Base-by-base conservation (phyloP, 2,329 filamentous ascomycete genomes). In the Hypoxylon sp. region DNA sequence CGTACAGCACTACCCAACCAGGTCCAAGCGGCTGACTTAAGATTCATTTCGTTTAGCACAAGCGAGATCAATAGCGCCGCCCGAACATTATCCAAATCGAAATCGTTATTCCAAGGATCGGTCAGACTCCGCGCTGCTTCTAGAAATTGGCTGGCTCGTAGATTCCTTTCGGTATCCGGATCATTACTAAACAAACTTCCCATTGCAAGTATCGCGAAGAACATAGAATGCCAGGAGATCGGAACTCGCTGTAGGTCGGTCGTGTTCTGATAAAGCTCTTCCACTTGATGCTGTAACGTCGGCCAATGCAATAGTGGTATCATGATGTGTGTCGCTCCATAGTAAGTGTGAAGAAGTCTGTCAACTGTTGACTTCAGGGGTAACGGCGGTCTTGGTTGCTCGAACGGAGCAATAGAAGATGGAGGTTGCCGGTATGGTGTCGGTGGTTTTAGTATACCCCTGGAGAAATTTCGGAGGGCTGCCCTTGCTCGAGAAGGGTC, bases 221-320 rank as follows among this genome's bases (percentile, higher is more conserved):
- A 87, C 13, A 94, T 77, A 2, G 90, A 87, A 23, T 88, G 78
- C 85, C 90, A 96, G 25, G 87, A 83, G 11, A 84, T 79, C 0
- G 87, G 77, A 5, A 83, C 77, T 3, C 81, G 80, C 20, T 81
- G 75, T 12, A 88, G 76, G 31, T 80, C 81, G 3, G 84, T 82
- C 2, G 83, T 82, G 30, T 75, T 73, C 46, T 82, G 81, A 70
- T 96, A 96, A 5, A 96, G 77, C 6, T 84, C 79, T 48, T 96
- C 90, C 54, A 93, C 88, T 41, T 88, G 82, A 36, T 82, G 78
- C 63, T 87, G 79, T 63, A 97, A 95, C 0, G 82, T 88, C 2
- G 90, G 89, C 89, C 92, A 95, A 69, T 97, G 90, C 7, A 97
- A 66, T 31, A 96, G 85, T 0, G 94, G 94, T 61, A 92, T 87